Base-by-base conservation (phyloP, 352 stramenopile genomes). In the Detonula confervacea region DNA sequence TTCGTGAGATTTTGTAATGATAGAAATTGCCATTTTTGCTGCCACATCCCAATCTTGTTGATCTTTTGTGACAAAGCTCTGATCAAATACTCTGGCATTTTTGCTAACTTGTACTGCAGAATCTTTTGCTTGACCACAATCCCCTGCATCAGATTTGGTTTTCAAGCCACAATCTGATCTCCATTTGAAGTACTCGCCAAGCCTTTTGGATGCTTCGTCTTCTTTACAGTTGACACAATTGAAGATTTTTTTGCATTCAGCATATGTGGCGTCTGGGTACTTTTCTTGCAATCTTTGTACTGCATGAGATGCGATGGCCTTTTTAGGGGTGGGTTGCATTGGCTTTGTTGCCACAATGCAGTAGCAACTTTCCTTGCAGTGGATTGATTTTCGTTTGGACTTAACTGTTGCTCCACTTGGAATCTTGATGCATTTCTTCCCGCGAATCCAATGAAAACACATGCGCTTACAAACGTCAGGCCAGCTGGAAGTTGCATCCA, bases 171-270 rank as follows among this genome's bases (percentile, higher is more conserved):
- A 77, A 47, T 77, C 73, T 6, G 25, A 47, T 22, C 73, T 76
- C 73, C 73, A 82, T 37, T 70, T 54, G 30, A 77, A 52, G 46
- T 60, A 82, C 12, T 66, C 55, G 29, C 67, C 66, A 22, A 82
- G 57, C 33, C 73, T 61, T 52, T 57, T 56, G 44, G 65, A 61
- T 16, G 73, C 73, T 18, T 52, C 73, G 29, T 68, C 39, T 59
- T 82, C 73, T 16, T 77, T 64, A 3, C 49, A 29, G 54, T 82
- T 82, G 39, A 62, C 56, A 46, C 64, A 76, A 20, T 22, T 39
- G 29, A 66, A 77, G 35, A 82, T 77, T 49, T 66, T 46, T 51
- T 57, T 51, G 22, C 73, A 82, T 73, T 82, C 66, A n/a, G 73
- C 73, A 65, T 62, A 11, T 37, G 65, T 77, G 37, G 73, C 73